Base-by-base conservation (phyloP, 176 grass and related monocot genomes). In the Paspalum notatum region DNA sequence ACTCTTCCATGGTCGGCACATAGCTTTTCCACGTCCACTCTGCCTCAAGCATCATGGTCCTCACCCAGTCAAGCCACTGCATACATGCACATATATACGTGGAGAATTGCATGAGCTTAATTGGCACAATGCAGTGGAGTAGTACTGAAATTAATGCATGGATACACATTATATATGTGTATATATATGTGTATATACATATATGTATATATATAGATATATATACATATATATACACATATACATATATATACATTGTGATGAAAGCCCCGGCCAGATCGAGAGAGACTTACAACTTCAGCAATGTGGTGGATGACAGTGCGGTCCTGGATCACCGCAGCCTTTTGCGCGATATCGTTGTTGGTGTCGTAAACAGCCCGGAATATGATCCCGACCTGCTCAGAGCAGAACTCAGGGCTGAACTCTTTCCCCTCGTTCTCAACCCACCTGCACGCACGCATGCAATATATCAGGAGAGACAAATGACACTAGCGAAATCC, bases 1-100 rank as follows among this genome's bases (percentile, higher is more conserved):
- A 77, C 57, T 77, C 74, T 27, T 76, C 74, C 41, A 62, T 60
- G 22, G 56, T 27, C 14, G 74, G 71, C 32, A 56, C 50, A 7
- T 74, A 2, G 2, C 18, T 6, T 8, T 22, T n/a, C 17, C 18
- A 41, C 6, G 32, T 56, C 71, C 71, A 74, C 50, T 74, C 51
- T 6, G 71, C 71, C 50, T 74, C 50, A 5, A 14, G 6, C 32
- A 39, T 53, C 5, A 13, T 1, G 14, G 18, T 5, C 38, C 51
- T 55, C 16, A 12, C 27, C 1, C 1, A 14, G 17, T 74, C 5
- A 10, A 41, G 1, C 71, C 71, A 74, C 71, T 74, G 5, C 9
- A 39, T 1, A n/a, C 7, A 40, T 21, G n/a, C n/a, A n/a, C n/a
- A n/a, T n/a, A n/a, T n/a, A n/a, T n/a, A n/a, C n/a, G n/a, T n/a